phyloP scores from a whole-genome alignment of 1,284 basidiomycete genomes.

The Psilocybe mexicana region DNA sequence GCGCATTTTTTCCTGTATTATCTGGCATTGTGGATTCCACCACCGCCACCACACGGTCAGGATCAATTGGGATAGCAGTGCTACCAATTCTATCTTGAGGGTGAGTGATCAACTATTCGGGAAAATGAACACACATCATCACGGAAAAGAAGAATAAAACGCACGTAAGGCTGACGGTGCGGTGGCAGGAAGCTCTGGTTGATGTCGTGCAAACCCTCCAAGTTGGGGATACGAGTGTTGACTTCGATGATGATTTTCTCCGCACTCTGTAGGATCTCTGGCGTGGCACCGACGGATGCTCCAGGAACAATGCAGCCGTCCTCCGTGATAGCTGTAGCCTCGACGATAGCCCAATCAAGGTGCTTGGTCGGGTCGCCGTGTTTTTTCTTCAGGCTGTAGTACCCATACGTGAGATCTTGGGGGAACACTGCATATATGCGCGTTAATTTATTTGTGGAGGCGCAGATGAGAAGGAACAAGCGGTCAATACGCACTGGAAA shows the following conservation, averaged over 20 bases:
- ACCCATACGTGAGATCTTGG: slow-evolving; percentile 51
- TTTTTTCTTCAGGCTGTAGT: slow-evolving; percentile 44
- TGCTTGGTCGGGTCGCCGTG: slow-evolving; percentile 45
- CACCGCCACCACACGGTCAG: slow-evolving; percentile 51
- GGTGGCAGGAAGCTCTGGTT: slow-evolving; percentile 48
- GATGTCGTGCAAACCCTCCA: slow-evolving; percentile 52
- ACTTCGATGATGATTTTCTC: slow-evolving; percentile 57
- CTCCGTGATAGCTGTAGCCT: slow-evolving; percentile 52
- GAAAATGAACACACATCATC: not conserved
- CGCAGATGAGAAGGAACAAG: not conserved
- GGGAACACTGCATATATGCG: slow-evolving; percentile 40
- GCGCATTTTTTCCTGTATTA: slow-evolving; percentile 50
- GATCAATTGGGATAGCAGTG: slow-evolving; percentile 48
- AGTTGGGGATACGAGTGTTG: slow-evolving; percentile 46
- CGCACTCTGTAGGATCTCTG: slow-evolving; percentile 49
- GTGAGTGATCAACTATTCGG: slow-evolving; percentile 40
- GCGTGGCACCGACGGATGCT: slow-evolving; percentile 52
- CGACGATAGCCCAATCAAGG: slow-evolving; percentile 53
- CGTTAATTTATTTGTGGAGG: not conserved
- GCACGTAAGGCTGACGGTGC: slow-evolving; percentile 47
- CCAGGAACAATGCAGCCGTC: slow-evolving; percentile 52
- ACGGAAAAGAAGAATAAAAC: slow-evolving; percentile 14
- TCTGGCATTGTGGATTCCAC: slow-evolving; percentile 46
- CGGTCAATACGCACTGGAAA: slow-evolving; percentile 36
- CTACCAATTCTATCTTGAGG: slow-evolving; percentile 48